Conservation (phyloP, 331 rosid species). For the Malus hybrid region DNA sequence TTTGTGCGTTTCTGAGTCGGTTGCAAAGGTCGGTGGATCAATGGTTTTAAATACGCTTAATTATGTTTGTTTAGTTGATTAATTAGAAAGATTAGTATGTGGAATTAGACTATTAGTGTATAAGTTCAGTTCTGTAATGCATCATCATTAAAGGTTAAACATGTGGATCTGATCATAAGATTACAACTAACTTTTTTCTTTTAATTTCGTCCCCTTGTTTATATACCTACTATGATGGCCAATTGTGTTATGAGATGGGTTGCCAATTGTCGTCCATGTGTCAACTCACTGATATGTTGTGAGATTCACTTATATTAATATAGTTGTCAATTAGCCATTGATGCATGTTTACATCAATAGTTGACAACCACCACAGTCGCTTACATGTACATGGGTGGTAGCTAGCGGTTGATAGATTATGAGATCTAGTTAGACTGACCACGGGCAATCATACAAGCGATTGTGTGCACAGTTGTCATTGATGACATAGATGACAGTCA, state of each 20-base stretch:
- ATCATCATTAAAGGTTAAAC: constrained; percentile 22
- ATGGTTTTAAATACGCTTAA: neutral
- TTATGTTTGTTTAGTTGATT: neutral
- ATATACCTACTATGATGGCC: neutral
- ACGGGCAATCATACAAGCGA: no score
- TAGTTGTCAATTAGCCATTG: no score
- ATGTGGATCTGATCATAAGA: constrained; percentile 14
- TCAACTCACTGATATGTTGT: neutral
- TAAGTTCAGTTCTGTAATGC: neutral
- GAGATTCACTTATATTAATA: neutral
- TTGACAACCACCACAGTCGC: no score
- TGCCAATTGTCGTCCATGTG: no score
- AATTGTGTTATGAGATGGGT: no score
- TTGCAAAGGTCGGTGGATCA: constrained; percentile 17
- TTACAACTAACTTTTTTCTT: neutral
- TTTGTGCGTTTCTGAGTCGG: constrained; percentile 23
- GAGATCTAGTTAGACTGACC: no score
- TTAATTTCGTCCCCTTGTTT: neutral
- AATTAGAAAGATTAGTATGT: neutral
- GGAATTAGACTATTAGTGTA: neutral
- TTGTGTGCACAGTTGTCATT: no score
- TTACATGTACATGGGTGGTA: no score
- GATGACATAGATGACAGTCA: no score
- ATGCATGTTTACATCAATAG: neutral
- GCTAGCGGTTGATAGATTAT: no score